Evolutionary conservation across 371 early-diverging fungal species (phyloP).

Genomic region (Syncephalastrum sp.): DNA sequence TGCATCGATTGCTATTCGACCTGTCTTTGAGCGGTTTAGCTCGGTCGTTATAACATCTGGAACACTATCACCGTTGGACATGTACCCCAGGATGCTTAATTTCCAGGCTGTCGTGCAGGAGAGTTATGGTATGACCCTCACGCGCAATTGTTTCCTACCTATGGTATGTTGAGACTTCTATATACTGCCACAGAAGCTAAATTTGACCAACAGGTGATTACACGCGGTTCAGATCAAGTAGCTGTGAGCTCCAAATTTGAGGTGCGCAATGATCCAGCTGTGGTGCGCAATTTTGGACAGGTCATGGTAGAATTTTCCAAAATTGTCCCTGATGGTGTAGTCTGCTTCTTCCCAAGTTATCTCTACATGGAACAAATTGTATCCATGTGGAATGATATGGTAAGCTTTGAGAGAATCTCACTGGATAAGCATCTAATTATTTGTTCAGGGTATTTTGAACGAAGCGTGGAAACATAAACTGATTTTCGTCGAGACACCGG

Average conservation of each 20-base stretch:
- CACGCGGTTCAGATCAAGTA: constrained; percentile 97
- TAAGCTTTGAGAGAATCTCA: constrained; percentile 16
- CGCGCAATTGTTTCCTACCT: constrained; percentile 93
- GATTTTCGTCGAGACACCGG: constrained; percentile 99
- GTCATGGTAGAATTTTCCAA: constrained; percentile 95
- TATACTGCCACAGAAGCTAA: neutral
- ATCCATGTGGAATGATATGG: constrained; percentile 97
- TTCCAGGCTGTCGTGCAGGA: constrained; percentile 85
- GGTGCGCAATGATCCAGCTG: constrained; percentile 97
- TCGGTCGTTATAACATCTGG: constrained; percentile 99
- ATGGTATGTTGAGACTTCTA: constrained; percentile 55
- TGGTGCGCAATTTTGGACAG: constrained; percentile 99
- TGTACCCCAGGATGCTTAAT: constrained; percentile 98
- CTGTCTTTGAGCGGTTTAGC: constrained; percentile 94
- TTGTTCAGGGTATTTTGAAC: constrained; percentile 78
- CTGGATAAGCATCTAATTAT: neutral
- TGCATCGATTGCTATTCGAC: constrained; percentile 96
- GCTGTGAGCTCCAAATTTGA: constrained; percentile 96
- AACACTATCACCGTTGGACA: constrained; percentile 97
- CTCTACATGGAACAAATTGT: constrained; percentile 99
- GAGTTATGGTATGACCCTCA: constrained; percentile 94
- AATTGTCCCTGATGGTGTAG: constrained; percentile 98
- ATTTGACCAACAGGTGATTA: constrained; percentile 62
- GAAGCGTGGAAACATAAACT: constrained; percentile 97
- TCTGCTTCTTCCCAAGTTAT: constrained; percentile 99